Percentiles rank a stretch among this genome's conserved stretches.
phyloP scores from a whole-genome alignment of 2,329 filamentous ascomycete species.

The Dothistroma pini region DNA sequence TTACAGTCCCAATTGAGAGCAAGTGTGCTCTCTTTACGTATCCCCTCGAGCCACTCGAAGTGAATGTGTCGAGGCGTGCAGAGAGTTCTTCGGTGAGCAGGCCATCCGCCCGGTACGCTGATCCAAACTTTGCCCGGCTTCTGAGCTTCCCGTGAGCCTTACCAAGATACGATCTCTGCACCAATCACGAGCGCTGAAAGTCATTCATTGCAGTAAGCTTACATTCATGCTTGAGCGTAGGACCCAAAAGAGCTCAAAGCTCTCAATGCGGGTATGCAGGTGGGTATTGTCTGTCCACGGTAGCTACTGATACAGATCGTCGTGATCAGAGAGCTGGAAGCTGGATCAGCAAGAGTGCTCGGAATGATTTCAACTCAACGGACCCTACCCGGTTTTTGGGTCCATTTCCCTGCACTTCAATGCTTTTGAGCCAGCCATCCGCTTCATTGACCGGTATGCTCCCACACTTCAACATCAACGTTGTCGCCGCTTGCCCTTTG shows the following conservation, averaged over 20 bases:
- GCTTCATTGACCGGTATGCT: too few relatives aligned
- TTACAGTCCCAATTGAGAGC: not conserved
- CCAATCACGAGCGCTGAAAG: not conserved
- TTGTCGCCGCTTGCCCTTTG: too few relatives aligned
- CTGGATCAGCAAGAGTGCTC: not conserved
- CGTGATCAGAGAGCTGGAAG: not conserved
- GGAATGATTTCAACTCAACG: not conserved
- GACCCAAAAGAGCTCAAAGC: not conserved
- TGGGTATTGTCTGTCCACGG: not conserved
- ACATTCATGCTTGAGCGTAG: not conserved
- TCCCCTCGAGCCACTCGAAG: too few relatives aligned
- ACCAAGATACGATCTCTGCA: not conserved
- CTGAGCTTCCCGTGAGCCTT: not conserved
- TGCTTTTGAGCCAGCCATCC: too few relatives aligned
- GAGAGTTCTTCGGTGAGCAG: not conserved
- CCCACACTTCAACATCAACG: too few relatives aligned
- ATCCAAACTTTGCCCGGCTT: not conserved
- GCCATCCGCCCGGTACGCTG: not conserved
- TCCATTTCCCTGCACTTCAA: too few relatives aligned
- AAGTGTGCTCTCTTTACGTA: not conserved
- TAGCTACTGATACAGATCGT: not conserved
- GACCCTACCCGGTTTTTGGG: too few relatives aligned
- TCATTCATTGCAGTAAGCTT: not conserved
- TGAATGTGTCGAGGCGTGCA: too few relatives aligned
- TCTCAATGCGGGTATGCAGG: not conserved